A percentile compares a stretch with the other conserved stretches of the same genome.
These are phyloP conservation scores for Alternaria dauci DNA, from an alignment of 2,329 filamentous ascomycete species.

Conservation along the genomic window DNA sequence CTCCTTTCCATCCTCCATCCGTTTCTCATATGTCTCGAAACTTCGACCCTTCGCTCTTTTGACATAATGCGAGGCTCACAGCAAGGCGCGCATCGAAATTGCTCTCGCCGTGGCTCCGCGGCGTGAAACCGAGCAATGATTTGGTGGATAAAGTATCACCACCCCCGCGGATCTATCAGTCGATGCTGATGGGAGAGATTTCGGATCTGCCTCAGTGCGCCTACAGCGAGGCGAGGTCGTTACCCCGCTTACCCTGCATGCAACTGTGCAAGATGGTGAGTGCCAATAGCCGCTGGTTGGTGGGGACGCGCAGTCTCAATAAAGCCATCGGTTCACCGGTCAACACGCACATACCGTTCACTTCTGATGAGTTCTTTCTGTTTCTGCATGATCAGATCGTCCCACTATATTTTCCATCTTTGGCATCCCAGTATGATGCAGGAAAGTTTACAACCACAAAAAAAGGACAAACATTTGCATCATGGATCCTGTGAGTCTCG, in stretches of 20 bases:
- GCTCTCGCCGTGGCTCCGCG: no score
- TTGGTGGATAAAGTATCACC: no score
- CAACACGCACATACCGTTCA: neutral
- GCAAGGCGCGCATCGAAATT: no score
- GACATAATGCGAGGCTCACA: neutral
- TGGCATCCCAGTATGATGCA: no score
- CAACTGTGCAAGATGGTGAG: neutral
- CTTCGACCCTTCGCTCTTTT: neutral
- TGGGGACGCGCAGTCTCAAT: neutral
- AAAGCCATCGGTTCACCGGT: neutral
- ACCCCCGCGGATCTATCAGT: neutral
- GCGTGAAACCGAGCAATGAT: no score
- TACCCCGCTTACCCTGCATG: neutral
- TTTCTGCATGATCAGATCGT: no score
- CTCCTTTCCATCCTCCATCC: neutral
- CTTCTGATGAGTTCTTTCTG: neutral
- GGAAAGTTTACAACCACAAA: no score
- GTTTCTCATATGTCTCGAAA: neutral
- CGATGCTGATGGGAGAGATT: no score
- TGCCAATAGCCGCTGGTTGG: neutral
- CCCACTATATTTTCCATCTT: no score
- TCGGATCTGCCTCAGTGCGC: neutral
- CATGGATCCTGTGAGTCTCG: no score
- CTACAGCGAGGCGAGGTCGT: neutral
- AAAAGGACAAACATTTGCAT: no score